Evolutionary conservation across 2,329 filamentous ascomycete species (phyloP).

Genomic region (Pestalotiopsis sp.): DNA sequence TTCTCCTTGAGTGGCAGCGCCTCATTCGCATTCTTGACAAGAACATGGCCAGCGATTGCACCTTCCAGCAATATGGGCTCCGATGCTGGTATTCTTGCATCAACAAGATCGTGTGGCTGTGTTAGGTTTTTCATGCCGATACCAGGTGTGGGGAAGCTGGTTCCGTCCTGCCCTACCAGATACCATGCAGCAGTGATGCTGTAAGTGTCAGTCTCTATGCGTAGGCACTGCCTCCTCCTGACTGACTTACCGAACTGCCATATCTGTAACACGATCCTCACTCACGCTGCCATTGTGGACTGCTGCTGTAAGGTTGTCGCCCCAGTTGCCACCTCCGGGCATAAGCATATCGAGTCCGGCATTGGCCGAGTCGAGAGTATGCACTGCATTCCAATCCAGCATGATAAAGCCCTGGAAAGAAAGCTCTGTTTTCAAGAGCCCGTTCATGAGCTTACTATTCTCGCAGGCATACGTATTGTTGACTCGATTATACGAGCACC

Average conservation of each 20-base stretch:
- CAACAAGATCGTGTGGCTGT: slow-evolving; percentile 44
- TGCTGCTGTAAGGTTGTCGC: slow-evolving; percentile 70
- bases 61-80: slow-evolving; percentile 49
- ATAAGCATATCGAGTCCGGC: slow-evolving; percentile 73
- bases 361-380: slow-evolving; percentile 57
- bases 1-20: slow-evolving; percentile 63
- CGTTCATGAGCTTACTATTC: slow-evolving; percentile 70
- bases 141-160: slow-evolving; percentile 46
- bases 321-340: slow-evolving; percentile 60
- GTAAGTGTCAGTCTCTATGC: slow-evolving; percentile 28
- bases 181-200: slow-evolving; percentile 67
- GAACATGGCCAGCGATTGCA: slow-evolving; percentile 67
- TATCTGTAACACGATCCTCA: slow-evolving; percentile 74
- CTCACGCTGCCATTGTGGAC: slow-evolving; percentile 78
- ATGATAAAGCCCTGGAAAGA: slow-evolving; percentile 72
- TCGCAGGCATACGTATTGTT: slow-evolving; percentile 77
- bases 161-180: slow-evolving; percentile 53
- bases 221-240: not conserved
- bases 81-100: slow-evolving; percentile 51
- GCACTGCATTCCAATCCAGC: slow-evolving; percentile 71
- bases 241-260: slow-evolving; percentile 65
- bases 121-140: slow-evolving; percentile 65
- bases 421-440: slow-evolving; percentile 64
- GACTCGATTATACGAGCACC: slow-evolving; percentile 69
- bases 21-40: slow-evolving; percentile 73